Evolutionary conservation across 163 green algal genomes (phyloP), one percentile per base, ranked within the genome.

Genomic region (Volvox carteri): DNA sequence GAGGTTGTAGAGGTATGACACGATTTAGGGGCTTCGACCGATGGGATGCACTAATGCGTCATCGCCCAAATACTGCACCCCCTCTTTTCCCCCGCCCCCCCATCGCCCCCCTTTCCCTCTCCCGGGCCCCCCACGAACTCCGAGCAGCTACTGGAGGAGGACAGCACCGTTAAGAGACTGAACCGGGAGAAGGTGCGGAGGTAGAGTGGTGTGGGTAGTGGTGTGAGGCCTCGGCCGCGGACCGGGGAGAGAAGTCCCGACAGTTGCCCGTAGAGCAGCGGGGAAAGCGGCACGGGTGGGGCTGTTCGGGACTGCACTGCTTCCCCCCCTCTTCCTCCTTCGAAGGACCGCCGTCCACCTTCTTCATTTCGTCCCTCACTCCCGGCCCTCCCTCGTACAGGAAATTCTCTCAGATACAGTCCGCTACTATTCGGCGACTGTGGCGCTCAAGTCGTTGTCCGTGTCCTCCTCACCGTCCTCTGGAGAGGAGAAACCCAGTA

Each of bases 141-240:
- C n/a, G n/a, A 85, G 41, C 90, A 94, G 90, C 81, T 95, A 85
- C 78, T 95, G 68, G 92, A 97, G 84, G 90, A 95, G 90, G 72
- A 95, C 41, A 93, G 65, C 73, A 95, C 92, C 42, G 28, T 92
- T 18, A 92, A 92, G 75, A 85, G 93, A 5, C 74, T 95, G 12
- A 68, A 54, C 42, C 52, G 72, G 1, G 92, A 95, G 33, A 92
- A 86, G 85, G 85, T 90, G 73, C 16, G 18, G 4, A 81, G 74
- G 44, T 23, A 28, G 25, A 46, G 19, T 62, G 16, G 42, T 5
- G 23, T 1, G 44, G 44, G 65, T 5, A 12, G n/a, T n/a, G n/a
- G n/a, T n/a, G n/a, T n/a, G n/a, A n/a, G n/a, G n/a, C n/a, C n/a
- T n/a, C n/a, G 12, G 30, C 30, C 30, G 65, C 30, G 16, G 30